Evolutionary conservation across 108 stramenopile species (phyloP).

Genomic region (Skeletonema menzelii): DNA sequence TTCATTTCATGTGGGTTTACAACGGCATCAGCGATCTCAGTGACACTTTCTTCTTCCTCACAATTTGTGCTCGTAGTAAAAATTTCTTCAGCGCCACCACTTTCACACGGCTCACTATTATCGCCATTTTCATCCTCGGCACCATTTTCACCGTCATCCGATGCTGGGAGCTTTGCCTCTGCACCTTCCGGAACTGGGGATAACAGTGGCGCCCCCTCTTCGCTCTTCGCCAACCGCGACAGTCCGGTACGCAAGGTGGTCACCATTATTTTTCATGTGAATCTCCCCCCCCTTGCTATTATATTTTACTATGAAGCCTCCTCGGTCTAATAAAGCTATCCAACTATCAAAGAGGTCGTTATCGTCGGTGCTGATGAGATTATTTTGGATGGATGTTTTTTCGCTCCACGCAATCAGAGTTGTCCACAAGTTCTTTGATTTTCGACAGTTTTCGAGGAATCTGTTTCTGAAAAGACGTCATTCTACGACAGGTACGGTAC

Average conservation of each 20-base stretch:
- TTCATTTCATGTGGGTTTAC: background rate
- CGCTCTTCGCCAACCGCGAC: background rate
- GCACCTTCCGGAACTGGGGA: background rate
- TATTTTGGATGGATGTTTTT: background rate
- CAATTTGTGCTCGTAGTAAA: background rate
- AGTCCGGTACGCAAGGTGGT: background rate
- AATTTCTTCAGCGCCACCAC: background rate
- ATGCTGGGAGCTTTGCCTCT: background rate
- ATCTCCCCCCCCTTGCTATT: background rate
- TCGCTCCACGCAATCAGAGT: background rate
- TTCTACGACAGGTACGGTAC: background rate
- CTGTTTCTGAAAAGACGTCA: no score
- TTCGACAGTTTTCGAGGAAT: no score
- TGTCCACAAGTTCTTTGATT: background rate
- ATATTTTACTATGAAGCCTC: background rate
- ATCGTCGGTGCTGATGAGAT: background rate
- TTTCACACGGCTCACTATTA: background rate
- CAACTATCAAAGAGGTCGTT: background rate
- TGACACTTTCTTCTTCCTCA: background rate
- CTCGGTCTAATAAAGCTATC: background rate
- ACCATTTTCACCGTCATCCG: background rate
- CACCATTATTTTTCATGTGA: background rate
- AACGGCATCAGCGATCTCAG: background rate
- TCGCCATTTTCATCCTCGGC: background rate
- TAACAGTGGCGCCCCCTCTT: background rate